phyloP scores from a whole-genome alignment of 345 rosid genomes.

The Rhodamnia argentea region DNA sequence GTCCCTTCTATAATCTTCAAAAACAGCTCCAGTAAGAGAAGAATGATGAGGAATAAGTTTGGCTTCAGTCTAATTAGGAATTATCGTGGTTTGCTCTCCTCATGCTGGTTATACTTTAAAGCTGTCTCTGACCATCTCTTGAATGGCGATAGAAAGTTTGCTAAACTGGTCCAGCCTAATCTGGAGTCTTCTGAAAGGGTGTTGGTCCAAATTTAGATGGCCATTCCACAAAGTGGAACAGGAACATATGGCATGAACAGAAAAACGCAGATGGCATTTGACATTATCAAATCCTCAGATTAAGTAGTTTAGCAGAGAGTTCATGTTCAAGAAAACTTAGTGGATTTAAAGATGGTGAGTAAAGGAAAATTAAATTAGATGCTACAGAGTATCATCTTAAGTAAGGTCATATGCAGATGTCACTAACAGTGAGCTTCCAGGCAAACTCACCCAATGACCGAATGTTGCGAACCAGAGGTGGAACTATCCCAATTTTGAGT shows the following conservation, averaged over 20 bases:
- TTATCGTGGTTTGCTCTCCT: not conserved
- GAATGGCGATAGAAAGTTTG: not conserved
- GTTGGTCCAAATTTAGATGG: not conserved
- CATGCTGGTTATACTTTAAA: not conserved
- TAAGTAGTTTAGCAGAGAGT: not conserved
- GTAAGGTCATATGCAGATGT: not conserved
- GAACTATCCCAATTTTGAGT: constrained; percentile 12
- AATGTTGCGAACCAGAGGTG: not conserved
- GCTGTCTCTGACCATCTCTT: not conserved
- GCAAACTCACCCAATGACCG: not conserved
- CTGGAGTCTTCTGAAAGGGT: not conserved
- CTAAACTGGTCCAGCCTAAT: not conserved
- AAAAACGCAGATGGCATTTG: not conserved
- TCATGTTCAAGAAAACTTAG: not conserved
- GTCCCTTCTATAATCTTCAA: not conserved
- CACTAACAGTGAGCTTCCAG: not conserved
- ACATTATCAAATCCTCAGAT: not conserved
- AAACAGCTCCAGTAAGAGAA: not conserved
- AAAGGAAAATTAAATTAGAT: not conserved
- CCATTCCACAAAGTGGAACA: not conserved
- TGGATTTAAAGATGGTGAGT: not conserved
- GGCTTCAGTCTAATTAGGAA: not conserved
- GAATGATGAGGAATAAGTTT: not conserved
- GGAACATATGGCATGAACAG: not conserved
- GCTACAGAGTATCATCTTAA: not conserved